phyloP scores from a whole-genome alignment of 805 yeast species.

The Candida hungchunana region DNA sequence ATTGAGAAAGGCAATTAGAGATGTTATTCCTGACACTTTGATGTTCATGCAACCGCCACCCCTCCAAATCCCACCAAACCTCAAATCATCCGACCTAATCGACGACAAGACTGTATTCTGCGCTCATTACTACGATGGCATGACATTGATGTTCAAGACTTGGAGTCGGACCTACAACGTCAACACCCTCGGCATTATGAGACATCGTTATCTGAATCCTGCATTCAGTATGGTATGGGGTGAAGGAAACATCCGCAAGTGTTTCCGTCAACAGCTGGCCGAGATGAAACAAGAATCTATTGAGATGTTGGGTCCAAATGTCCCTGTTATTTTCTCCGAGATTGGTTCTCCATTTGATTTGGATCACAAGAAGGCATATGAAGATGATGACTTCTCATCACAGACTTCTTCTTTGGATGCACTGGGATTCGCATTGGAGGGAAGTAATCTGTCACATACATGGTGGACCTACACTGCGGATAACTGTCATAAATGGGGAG shows the following conservation, averaged over 20 bases:
- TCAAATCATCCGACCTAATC: slow-evolving; percentile 45
- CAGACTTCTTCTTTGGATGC: slow-evolving; percentile 88
- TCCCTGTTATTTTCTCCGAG: slow-evolving; percentile 83
- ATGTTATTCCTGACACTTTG: slow-evolving; percentile 41
- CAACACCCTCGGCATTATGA: slow-evolving; percentile 82
- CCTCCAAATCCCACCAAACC: slow-evolving; percentile 66
- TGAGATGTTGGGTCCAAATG: slow-evolving; percentile 50
- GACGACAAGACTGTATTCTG: slow-evolving; percentile 68
- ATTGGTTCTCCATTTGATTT: slow-evolving; percentile 98
- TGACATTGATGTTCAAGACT: slow-evolving; percentile 84
- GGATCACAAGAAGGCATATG: slow-evolving; percentile 74
- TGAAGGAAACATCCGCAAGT: slow-evolving; percentile 69
- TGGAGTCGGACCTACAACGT: slow-evolving; percentile 85
- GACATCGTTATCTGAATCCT: slow-evolving; percentile 73
- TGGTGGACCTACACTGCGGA: slow-evolving; percentile 80
- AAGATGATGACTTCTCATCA: slow-evolving; percentile 58
- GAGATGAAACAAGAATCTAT: slow-evolving; percentile 63
- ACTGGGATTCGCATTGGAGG: slow-evolving; percentile 71
- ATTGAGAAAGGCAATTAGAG: slow-evolving; percentile 47
- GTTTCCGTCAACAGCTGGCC: slow-evolving; percentile 62
- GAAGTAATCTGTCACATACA: slow-evolving; percentile 64
- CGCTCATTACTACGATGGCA: slow-evolving; percentile 93
- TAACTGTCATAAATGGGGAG: slow-evolving; percentile 84
- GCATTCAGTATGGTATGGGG: slow-evolving; percentile 76
- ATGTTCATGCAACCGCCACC: slow-evolving; percentile 80